Evolutionary conservation across 1,139 yeast species (phyloP), one percentile per base, ranked within the genome.

Genomic region (Trichomonascaceae sp.): DNA sequence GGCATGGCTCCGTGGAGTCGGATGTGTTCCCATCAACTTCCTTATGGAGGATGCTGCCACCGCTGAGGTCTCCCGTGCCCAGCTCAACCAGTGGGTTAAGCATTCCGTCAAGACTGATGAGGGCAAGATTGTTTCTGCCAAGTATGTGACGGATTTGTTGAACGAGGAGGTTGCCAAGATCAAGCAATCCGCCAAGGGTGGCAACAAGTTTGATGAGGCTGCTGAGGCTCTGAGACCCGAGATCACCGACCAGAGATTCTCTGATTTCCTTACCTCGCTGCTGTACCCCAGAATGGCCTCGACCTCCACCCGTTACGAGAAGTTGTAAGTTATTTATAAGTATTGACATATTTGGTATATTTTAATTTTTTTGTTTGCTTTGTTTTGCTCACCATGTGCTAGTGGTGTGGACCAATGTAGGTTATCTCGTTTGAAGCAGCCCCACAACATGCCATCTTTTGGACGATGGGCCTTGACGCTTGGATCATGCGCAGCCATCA

Each of bases 11-110:
- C 69, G 84, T 48, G 79, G 81, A 39, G 60, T 73, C 44, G 89
- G 89, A 16, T 76, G 85, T 63, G 85, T 79, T 40, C 87, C 92
- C 48, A 77, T 79, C 59, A 76, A 78, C 65, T 75, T 69, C 57
- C 66, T 78, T 60, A 79, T 79, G 92, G 92, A 79, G 61, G 89
- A 79, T 51, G 89, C 89, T 36, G 89, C 89, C 32, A 79, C 89
- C 38, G 89, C 89, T 36, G 92, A 79, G 58, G 89, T 79, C 27
- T 77, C 87, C 23, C 74, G 92, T 57, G 71, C 82, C 27, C 85
- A 77, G 60, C 68, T 79, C 48, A 75, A 80, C 73, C 87, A 79
- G 58, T 79, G 89, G 89, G 84, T 78, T 42, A 74, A 74, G 45
- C 89, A 79, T 55, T 76, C 76, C 37, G 74, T 72, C 36, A 60